These are phyloP conservation scores for Tuber umbilicatum DNA, from an alignment of 495 filamentous ascomycete genomes.

Conservation along the genomic window DNA sequence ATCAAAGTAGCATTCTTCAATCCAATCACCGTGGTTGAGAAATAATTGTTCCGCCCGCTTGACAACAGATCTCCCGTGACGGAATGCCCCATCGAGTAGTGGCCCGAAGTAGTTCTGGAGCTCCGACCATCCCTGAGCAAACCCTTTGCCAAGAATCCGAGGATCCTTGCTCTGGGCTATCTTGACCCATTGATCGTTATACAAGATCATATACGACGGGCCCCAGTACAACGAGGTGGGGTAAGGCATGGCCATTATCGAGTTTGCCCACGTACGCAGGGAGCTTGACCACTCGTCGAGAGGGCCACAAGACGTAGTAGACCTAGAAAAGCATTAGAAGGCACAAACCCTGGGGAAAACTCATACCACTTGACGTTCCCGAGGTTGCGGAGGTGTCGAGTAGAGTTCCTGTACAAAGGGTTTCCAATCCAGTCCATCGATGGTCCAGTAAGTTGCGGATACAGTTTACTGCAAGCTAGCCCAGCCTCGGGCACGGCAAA, in stretches of 20 bases:
- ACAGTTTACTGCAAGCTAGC: background rate
- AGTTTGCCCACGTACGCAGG: constrained; percentile 24
- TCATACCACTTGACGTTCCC: constrained; percentile 37
- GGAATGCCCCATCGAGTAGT: constrained; percentile 27
- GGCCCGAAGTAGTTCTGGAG: constrained; percentile 29
- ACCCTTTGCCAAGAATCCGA: constrained; percentile 26
- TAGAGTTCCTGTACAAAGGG: constrained; percentile 8
- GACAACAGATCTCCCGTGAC: constrained; percentile 19
- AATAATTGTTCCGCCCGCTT: constrained; percentile 32
- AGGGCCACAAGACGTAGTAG: constrained; percentile 31
- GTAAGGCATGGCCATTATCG: constrained; percentile 34
- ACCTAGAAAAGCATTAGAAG: constrained; percentile 18
- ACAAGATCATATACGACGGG: constrained; percentile 22
- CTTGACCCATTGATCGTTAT: constrained; percentile 32
- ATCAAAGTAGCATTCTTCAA: constrained; percentile 37
- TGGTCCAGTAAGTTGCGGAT: constrained; percentile 5
- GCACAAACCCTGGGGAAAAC: background rate
- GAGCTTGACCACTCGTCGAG: constrained; percentile 21
- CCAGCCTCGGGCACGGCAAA: constrained; percentile 1
- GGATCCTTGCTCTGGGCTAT: constrained; percentile 33
- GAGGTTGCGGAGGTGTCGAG: constrained; percentile 28
- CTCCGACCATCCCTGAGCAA: constrained; percentile 33
- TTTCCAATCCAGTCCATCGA: constrained; percentile 28
- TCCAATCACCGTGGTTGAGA: constrained; percentile 13
- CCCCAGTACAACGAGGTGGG: constrained; percentile 37